Percentiles rank a stretch among this genome's conserved stretches.
Conservation (phyloP, 2,329 filamentous ascomycete genomes). For the Berkeleyomyces basicola region DNA sequence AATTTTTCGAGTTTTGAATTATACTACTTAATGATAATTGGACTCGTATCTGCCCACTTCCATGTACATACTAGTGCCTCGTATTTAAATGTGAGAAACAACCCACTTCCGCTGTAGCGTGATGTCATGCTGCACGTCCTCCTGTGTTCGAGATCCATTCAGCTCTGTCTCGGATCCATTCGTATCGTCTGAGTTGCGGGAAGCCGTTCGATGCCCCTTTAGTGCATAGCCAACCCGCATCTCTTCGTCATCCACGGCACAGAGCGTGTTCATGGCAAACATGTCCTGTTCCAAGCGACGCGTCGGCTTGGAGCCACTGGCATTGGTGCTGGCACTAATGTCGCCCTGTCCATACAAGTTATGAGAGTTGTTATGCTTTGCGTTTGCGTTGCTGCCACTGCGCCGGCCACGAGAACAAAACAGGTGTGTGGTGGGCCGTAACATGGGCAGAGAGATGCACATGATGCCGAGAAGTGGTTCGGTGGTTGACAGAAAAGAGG, state of each 20-base stretch:
- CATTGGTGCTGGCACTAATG: neutral
- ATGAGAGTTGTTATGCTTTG: neutral
- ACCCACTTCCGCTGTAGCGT: slow-evolving; percentile 13
- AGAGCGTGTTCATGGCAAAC: slow-evolving; percentile 13
- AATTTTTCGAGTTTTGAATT: neutral
- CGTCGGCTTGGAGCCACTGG: slow-evolving; percentile 2
- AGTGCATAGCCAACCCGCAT: slow-evolving; percentile 12
- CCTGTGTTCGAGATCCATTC: neutral
- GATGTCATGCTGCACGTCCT: slow-evolving; percentile 9
- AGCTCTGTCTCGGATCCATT: slow-evolving; percentile 10
- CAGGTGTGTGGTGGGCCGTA: slow-evolving; percentile 14
- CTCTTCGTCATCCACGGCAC: slow-evolving; percentile 12
- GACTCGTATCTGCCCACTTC: neutral
- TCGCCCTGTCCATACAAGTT: neutral
- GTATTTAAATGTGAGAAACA: slow-evolving; percentile 9
- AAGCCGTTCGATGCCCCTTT: slow-evolving; percentile 8
- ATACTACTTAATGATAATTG: neutral
- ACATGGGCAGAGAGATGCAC: slow-evolving; percentile 17
- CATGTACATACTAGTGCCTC: neutral
- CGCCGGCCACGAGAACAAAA: neutral
- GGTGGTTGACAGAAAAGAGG: slow-evolving; percentile 16
- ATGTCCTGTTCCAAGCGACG: slow-evolving; percentile 1
- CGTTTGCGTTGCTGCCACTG: neutral
- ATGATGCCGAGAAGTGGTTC: slow-evolving; percentile 17
- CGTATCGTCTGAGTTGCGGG: slow-evolving; percentile 10